Evolutionary conservation across 768 basidiomycete species (phyloP).

Genomic region (Udeniomyces megalosporus): DNA sequence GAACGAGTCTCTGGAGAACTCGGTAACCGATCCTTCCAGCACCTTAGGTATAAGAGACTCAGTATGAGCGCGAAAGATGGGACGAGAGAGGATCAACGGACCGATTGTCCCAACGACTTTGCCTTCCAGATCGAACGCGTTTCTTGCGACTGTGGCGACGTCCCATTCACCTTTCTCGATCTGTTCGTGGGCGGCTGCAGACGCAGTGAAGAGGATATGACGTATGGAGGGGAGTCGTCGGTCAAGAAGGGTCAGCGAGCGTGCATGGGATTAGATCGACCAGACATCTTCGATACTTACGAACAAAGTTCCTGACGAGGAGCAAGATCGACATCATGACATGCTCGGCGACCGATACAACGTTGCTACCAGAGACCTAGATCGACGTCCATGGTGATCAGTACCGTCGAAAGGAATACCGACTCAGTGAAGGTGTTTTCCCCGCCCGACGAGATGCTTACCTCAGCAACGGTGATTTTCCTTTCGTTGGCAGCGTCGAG

Average conservation of each 20-base stretch:
- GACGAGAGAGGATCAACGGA: too few species aligned
- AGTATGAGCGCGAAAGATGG: neutral
- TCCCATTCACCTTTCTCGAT: constrained; percentile 74
- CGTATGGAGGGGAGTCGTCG: neutral
- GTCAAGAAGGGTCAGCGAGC: constrained; percentile 34
- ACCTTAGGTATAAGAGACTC: too few species aligned
- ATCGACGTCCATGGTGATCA: neutral
- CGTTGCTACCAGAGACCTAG: constrained; percentile 68
- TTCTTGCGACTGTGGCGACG: constrained; percentile 64
- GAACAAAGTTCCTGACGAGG: constrained; percentile 76
- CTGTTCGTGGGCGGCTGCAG: constrained; percentile 34
- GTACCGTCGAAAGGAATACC: neutral
- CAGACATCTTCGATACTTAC: neutral
- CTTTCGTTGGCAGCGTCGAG: constrained; percentile 71
- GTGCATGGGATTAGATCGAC: too few species aligned
- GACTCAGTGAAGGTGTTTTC: neutral
- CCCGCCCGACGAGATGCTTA: constrained; percentile 7
- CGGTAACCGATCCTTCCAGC: constrained; percentile 66
- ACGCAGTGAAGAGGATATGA: too few species aligned
- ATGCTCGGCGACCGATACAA: constrained; percentile 62
- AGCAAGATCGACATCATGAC: constrained; percentile 48
- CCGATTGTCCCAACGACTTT: constrained; percentile 88
- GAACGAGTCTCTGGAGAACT: constrained; percentile 33
- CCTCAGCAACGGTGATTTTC: constrained; percentile 61
- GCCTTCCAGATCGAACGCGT: constrained; percentile 73